phyloP scores from a whole-genome alignment of 768 basidiomycete genomes.

The Tricholoma hemisulphureum region DNA sequence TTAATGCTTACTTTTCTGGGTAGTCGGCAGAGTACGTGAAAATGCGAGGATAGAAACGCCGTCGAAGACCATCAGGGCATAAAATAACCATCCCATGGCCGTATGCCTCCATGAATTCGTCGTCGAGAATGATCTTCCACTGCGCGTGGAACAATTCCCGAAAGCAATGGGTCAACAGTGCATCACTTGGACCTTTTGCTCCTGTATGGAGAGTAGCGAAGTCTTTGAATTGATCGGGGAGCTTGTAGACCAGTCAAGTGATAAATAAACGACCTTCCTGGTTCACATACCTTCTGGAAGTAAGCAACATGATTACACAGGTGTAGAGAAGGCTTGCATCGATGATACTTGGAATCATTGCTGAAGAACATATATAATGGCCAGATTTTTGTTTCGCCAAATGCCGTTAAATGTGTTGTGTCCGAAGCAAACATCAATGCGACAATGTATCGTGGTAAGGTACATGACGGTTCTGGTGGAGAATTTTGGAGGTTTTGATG shows the following conservation, averaged over 20 bases:
- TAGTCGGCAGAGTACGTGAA: constrained; percentile 37
- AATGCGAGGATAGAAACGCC: constrained; percentile 20
- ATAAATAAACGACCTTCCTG: background rate
- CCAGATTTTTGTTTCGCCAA: constrained; percentile 26
- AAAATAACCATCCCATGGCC: constrained; percentile 12
- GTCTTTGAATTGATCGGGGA: constrained; percentile 19
- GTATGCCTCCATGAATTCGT: constrained; percentile 17
- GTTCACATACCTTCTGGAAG: constrained; percentile 3
- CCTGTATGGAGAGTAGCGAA: background rate
- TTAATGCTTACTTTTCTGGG: constrained; percentile 34
- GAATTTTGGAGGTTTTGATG: constrained; percentile 4
- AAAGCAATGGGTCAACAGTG: constrained; percentile 1
- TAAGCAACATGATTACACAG: constrained; percentile 9
- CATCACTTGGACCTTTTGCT: background rate
- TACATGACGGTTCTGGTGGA: constrained; percentile 8
- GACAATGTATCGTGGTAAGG: constrained; percentile 12
- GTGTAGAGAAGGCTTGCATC: constrained; percentile 8
- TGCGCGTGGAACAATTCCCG: constrained; percentile 1
- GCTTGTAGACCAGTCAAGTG: constrained; percentile 4
- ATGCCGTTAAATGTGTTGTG: constrained; percentile 26
- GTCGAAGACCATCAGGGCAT: background rate
- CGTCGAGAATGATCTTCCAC: background rate
- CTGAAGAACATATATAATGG: constrained; percentile 21
- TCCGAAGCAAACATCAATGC: constrained; percentile 29
- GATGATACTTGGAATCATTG: constrained; percentile 24